Conservation (phyloP, 2,329 filamentous ascomycete genomes). For the Diaporthe amygdali region DNA sequence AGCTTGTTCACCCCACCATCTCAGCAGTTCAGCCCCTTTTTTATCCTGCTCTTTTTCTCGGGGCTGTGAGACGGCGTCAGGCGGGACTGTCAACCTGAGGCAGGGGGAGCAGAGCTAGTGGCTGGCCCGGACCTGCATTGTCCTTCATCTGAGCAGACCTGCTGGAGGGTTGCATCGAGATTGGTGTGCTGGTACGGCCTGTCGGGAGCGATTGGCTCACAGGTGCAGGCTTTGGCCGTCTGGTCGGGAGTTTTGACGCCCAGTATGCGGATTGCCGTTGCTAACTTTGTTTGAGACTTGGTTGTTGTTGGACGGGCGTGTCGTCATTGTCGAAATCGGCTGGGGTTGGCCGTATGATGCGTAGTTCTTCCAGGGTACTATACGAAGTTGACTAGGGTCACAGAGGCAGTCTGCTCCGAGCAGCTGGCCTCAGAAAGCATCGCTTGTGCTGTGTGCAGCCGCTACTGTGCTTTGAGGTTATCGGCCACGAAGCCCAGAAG, state of each 20-base stretch:
- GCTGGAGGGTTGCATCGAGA: constrained; percentile 13
- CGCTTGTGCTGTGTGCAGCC: not conserved
- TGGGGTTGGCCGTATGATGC: not conserved
- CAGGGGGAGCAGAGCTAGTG: constrained; percentile 3
- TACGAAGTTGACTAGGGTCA: not conserved
- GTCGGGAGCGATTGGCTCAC: not conserved
- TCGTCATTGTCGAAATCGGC: constrained; percentile 6
- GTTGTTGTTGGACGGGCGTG: constrained; percentile 1
- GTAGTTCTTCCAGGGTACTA: not conserved
- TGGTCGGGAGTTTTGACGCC: constrained; percentile 14
- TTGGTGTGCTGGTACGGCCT: not conserved
- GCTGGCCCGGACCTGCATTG: constrained; percentile 12
- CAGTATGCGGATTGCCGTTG: constrained; percentile 1
- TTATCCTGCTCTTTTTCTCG: not conserved
- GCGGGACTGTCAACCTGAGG: constrained; percentile 8
- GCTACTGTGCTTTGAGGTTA: not conserved
- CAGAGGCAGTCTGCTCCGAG: not conserved
- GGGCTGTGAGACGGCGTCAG: constrained; percentile 10
- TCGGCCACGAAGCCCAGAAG: not conserved
- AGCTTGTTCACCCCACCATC: constrained; percentile 18
- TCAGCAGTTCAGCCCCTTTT: constrained; percentile 7
- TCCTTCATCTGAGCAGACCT: constrained; percentile 4
- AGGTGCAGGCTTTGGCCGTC: not conserved
- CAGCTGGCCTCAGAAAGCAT: not conserved
- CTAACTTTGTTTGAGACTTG: not conserved